Evolutionary conservation across 208 protist species (phyloP).

Genomic region (Wallacemonas sp.): DNA sequence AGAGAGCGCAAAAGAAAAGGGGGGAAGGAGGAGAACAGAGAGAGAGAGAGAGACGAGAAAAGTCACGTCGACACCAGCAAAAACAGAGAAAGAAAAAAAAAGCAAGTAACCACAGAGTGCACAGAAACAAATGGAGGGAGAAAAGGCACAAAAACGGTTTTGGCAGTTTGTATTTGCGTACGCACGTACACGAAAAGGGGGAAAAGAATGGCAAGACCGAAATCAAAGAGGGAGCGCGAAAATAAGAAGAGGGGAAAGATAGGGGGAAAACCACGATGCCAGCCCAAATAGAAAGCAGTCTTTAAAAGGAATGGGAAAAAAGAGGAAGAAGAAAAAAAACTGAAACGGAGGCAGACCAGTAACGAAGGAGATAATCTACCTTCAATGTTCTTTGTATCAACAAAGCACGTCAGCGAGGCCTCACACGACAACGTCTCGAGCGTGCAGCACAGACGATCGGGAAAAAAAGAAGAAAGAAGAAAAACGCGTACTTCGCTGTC

Average conservation of each 20-base stretch:
- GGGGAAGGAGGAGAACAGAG: slow-evolving; percentile 5
- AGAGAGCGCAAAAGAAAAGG: not conserved
- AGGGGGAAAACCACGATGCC: not conserved
- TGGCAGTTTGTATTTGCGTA: too few species aligned
- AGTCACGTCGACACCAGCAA: too few species aligned
- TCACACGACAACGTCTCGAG: too few species aligned
- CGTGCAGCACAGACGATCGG: too few species aligned
- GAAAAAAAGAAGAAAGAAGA: not conserved
- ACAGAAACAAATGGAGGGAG: not conserved
- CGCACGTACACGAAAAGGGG: too few species aligned
- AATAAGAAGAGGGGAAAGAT: not conserved
- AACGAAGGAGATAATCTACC: too few species aligned
- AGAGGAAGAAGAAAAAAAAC: not conserved
- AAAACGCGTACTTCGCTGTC: too few species aligned
- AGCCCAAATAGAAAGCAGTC: too few species aligned
- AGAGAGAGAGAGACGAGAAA: slow-evolving; percentile 1
- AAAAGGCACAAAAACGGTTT: not conserved
- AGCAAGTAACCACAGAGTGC: slow-evolving; percentile 7
- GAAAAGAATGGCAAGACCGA: slow-evolving; percentile 1
- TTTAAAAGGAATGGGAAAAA: not conserved
- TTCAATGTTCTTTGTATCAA: too few species aligned
- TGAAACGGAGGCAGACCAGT: not conserved
- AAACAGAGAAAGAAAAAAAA: slow-evolving; percentile 13
- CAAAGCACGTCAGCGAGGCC: too few species aligned
- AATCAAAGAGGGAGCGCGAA: not conserved